Percentiles rank a stretch among this genome's conserved stretches.
phyloP scores from a whole-genome alignment of 108 stramenopile species.

The Parmales sp. region DNA sequence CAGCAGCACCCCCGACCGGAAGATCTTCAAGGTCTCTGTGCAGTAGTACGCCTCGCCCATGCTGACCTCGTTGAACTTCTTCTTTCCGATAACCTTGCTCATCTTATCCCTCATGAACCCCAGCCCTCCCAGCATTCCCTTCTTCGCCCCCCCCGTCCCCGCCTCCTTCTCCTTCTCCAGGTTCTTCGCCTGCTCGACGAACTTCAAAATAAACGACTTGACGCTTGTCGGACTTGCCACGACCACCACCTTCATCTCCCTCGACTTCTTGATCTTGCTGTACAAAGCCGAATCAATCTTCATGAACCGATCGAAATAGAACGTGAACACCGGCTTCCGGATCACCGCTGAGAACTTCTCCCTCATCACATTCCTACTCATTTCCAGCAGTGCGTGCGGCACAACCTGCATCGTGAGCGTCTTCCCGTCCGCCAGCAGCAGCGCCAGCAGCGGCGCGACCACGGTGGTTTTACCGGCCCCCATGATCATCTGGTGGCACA shows the following conservation, averaged over 20 bases:
- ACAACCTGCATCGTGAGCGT: slow-evolving; percentile 93
- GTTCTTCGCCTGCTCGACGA: slow-evolving; percentile 92
- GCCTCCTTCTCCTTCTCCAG: slow-evolving; percentile 65
- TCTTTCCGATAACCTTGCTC: background rate
- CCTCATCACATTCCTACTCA: slow-evolving; percentile 78
- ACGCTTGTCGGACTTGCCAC: slow-evolving; percentile 92
- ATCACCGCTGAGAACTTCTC: slow-evolving; percentile 93
- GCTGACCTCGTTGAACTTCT: slow-evolving; percentile 31
- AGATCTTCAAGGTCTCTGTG: slow-evolving; percentile 76
- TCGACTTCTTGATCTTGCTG: slow-evolving; percentile 86
- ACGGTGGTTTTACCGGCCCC: slow-evolving; percentile 99
- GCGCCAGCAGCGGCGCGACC: slow-evolving; percentile 88
- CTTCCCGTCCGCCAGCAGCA: slow-evolving; percentile 92
- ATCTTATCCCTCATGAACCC: background rate
- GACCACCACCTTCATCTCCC: slow-evolving; percentile 84
- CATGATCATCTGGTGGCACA: slow-evolving; percentile 99
- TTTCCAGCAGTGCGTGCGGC: slow-evolving; percentile 93
- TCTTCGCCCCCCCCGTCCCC: slow-evolving; percentile 31
- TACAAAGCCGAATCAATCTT: slow-evolving; percentile 81
- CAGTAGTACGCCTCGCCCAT: slow-evolving; percentile 78
- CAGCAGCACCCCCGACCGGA: slow-evolving; percentile 72
- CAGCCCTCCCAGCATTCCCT: background rate
- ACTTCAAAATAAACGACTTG: slow-evolving; percentile 94
- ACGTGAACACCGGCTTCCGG: slow-evolving; percentile 93
- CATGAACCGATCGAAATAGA: slow-evolving; percentile 83